Base-by-base conservation (phyloP, 2,329 filamentous ascomycete species). In the Colletotrichum tanaceti region DNA sequence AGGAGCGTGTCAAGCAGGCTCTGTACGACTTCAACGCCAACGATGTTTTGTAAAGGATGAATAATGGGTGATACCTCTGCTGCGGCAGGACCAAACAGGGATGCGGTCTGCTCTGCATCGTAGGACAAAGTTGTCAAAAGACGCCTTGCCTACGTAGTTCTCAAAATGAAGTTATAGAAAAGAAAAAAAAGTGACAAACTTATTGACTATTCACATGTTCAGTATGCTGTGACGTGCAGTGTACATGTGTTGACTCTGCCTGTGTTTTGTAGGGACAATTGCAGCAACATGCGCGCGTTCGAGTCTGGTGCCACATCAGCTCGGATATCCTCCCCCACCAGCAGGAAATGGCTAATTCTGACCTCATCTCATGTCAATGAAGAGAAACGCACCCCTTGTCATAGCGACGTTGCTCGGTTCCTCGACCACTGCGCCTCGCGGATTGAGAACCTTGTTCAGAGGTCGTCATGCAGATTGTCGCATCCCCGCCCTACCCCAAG, bases 21-120 rank as follows among this genome's bases (percentile, higher is more conserved):
- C 90, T 99, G 72, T 85, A 91, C 77, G 95, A 98, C 86, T 99
- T 99, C 89, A 94, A 96, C 86, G 88, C 93, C 75, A 87, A 91
- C 76, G 87, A 87, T 77, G 87, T 93, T 83, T 83, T 95, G 82
- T 97, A 92, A 88, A 77, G 28, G 59, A 65, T 60, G 49, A 59
- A 54, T 65, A 60, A 65, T 68, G 49, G 65, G 65, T 68, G 65
- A 68, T 68, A 68, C 65, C 65, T 65, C 62, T 60, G 41, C 63
- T 63, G 67, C 58, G 44, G 52, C 44, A 52, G 35, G 67, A 58
- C 53, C 58, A 41, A 47, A 35, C 62, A 24, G 44, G 46, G 46
- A 60, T 55, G 35, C 18, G 58, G 55, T 65, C 65, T 38, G 35
- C 62, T 68, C 62, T 68, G 62, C 47, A 46, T 18, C 55, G 65